Conservation (phyloP, 169 alveolate species). For the Plasmodium adleri region DNA sequence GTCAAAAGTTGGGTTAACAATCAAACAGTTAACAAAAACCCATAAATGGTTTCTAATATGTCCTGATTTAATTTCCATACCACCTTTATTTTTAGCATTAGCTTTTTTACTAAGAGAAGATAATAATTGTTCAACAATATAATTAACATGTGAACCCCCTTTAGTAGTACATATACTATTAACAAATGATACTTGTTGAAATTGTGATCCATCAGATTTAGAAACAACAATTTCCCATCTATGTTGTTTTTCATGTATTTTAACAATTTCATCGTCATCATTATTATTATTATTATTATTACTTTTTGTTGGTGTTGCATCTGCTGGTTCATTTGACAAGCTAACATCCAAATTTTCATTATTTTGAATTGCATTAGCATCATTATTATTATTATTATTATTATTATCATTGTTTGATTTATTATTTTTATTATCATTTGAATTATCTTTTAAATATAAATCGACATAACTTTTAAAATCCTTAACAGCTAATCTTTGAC, state of each 20-base stretch:
- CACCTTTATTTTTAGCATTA: conserved; percentile 95
- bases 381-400: neutral
- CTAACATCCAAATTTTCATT: conserved; percentile 22
- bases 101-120: conserved; percentile 93
- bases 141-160: conserved; percentile 99
- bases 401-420: neutral
- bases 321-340: conserved; percentile 9
- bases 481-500: conserved; percentile 91
- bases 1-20: conserved; percentile 99
- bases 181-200: conserved; percentile 98
- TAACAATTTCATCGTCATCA: conserved; percentile 81
- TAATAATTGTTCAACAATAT: conserved; percentile 96
- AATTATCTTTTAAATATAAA: conserved; percentile 88
- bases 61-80: conserved; percentile 93
- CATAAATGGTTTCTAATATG: conserved; percentile 95
- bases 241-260: conserved; percentile 82
- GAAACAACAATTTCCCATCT: conserved; percentile 91
- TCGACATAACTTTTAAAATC: conserved; percentile 95
- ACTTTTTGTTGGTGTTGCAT: neutral
- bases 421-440: conserved; percentile 11
- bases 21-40: conserved; percentile 97
- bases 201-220: conserved; percentile 92
- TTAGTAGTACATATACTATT: conserved; percentile 97
- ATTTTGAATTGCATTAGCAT: conserved; percentile 6
- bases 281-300: conserved; percentile 13